Evolutionary conservation across 2,329 filamentous ascomycete species (phyloP).

Genomic region (Apiospora arundinis): DNA sequence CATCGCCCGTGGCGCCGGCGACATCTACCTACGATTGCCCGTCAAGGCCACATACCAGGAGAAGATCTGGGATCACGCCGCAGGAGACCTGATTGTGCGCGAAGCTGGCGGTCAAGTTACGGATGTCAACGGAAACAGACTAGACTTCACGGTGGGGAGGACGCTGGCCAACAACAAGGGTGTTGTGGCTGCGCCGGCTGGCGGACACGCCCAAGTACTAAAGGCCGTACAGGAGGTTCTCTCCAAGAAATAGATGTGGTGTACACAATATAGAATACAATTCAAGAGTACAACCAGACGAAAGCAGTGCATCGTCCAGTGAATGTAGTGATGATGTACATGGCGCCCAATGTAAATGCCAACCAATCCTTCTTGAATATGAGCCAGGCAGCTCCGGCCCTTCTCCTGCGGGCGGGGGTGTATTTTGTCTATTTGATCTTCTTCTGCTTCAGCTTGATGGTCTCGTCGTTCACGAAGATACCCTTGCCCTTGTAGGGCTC

Average conservation of each 20-base stretch:
- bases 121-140: constrained; percentile 81
- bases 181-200: constrained; percentile 84
- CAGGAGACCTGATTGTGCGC: constrained; percentile 90
- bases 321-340: constrained; percentile 20
- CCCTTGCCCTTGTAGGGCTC: constrained; percentile 99
- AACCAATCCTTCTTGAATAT: constrained; percentile 7
- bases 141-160: constrained; percentile 87
- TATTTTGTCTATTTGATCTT: constrained; percentile 76
- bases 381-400: not conserved
- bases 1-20: constrained; percentile 90
- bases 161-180: constrained; percentile 92
- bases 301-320: constrained; percentile 7
- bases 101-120: constrained; percentile 94
- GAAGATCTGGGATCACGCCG: constrained; percentile 99
- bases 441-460: constrained; percentile 97
- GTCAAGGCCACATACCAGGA: constrained; percentile 89
- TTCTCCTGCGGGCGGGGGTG: not conserved
- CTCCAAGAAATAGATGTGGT: constrained; percentile 43
- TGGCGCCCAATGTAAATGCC: not conserved
- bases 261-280: constrained; percentile 21
- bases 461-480: constrained; percentile 97
- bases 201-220: constrained; percentile 78
- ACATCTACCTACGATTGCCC: constrained; percentile 91
- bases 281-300: constrained; percentile 17
- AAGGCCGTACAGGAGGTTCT: constrained; percentile 84